Evolutionary conservation across 331 rosid genomes (phyloP), one percentile per base, ranked within the genome.

Genomic region (Quercus phellos): DNA sequence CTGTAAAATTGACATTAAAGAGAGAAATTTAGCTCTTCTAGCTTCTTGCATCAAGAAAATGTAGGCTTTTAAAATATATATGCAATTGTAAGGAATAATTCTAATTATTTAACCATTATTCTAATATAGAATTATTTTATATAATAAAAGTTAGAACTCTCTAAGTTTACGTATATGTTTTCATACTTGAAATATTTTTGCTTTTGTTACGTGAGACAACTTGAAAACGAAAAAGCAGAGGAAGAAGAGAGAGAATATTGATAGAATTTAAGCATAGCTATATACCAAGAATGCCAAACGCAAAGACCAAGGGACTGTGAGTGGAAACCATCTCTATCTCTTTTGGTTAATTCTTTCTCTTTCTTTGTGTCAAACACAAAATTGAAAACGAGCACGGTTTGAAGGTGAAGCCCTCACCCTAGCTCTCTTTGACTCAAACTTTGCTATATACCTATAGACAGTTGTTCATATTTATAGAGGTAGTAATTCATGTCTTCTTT

Each of bases 401-500:
- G 58, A 70, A 59, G 30, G 19, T 46, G 76, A 68, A 82, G 68
- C 66, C 63, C 79, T 64, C 80, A 63, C 66, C 69, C 77, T 56
- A 75, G 76, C 70, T 79, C 69, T 34, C 24, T 77, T 2, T 80
- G 42, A 73, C 51, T 55, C 77, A 29, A 67, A 12, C 38, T 19
- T 50, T 88, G 86, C 78, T 75, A 84, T 87, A 60, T 74, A 85
- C 13, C 43, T 18, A 56, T 77, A 81, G 38, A 29, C 53, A 43
- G 54, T 21, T 34, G 51, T 19, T 54, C 59, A 68, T 85, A 83
- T 83, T 70, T 90, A 92, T 87, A 88, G 82, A 61, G 77, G 14
- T 35, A 29, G 70, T 43, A 67, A 11, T 19, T 18, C 55, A 69
- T 75, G 77, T 6, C 58, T 24, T 1, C 1, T 24, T 24, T 24